Conservation (phyloP, 768 basidiomycete genomes). For the Mycena kentingensis region DNA sequence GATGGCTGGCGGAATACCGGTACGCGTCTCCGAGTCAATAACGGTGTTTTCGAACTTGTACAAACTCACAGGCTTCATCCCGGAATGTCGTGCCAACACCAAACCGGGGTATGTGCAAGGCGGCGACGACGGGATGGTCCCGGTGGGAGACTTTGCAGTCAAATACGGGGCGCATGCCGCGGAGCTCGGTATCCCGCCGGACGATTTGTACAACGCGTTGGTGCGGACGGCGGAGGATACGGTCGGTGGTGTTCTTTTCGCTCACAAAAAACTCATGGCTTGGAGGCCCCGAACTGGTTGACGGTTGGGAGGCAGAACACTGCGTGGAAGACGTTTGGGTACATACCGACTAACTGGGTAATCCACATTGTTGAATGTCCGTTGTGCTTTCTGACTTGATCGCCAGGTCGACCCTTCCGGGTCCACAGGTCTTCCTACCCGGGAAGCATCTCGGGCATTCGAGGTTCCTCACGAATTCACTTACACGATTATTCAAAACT, state of each 20-base stretch:
- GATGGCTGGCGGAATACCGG: conserved; percentile 54
- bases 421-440: conserved; percentile 47
- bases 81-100: conserved; percentile 53
- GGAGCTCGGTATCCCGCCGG: conserved; percentile 44
- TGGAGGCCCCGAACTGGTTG: conserved; percentile 53
- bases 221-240: conserved; percentile 56
- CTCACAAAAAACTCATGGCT: not conserved
- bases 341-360: conserved; percentile 51
- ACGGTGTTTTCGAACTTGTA: not conserved
- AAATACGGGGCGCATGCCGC: conserved; percentile 43
- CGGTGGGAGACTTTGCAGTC: conserved; percentile 52
- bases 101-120: conserved; percentile 54
- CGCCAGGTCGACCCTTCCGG: conserved; percentile 52
- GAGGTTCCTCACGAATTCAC: conserved; percentile 34
- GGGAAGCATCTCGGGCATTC: conserved; percentile 50
- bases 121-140: conserved; percentile 53
- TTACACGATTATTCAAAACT: not conserved
- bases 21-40: conserved; percentile 13
- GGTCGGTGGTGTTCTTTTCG: conserved; percentile 28
- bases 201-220: conserved; percentile 51
- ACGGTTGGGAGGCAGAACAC: conserved; percentile 54
- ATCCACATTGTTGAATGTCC: too few relatives aligned
- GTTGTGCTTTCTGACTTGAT: too few relatives aligned
- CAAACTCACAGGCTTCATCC: conserved; percentile 41
- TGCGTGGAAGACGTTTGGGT: conserved; percentile 52